Evolutionary conservation across 2,329 filamentous ascomycete species (phyloP).

Genomic region (Teratosphaeria destructans): DNA sequence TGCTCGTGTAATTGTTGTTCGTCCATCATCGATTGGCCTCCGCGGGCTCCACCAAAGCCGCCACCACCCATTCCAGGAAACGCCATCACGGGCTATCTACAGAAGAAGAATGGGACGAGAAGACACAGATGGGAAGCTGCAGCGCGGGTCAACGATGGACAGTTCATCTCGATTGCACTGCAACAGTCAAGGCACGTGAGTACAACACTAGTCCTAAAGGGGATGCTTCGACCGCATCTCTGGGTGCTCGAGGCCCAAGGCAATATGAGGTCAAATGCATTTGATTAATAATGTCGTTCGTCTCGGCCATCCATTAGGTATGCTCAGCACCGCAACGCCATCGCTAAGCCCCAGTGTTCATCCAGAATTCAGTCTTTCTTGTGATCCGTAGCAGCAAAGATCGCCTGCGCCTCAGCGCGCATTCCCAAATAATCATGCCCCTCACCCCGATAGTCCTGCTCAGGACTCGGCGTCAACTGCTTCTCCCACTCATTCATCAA

Average conservation of each 20-base stretch:
- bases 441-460: slow-evolving; percentile 14
- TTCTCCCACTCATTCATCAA: slow-evolving; percentile 90
- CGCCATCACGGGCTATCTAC: slow-evolving; percentile 30
- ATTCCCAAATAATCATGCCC: slow-evolving; percentile 17
- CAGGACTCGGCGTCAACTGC: slow-evolving; percentile 43
- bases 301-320: not conserved
- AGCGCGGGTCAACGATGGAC: not conserved
- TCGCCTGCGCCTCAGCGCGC: slow-evolving; percentile 12
- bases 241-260: not conserved
- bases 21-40: slow-evolving; percentile 12
- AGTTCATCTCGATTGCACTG: not conserved
- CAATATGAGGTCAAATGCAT: not conserved
- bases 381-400: slow-evolving; percentile 4
- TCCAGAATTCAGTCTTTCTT: slow-evolving; percentile 9
- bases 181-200: not conserved
- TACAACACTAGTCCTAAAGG: not conserved
- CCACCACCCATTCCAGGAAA: slow-evolving; percentile 13
- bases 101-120: not conserved
- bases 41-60: slow-evolving; percentile 5
- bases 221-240: not conserved
- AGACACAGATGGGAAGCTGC: not conserved
- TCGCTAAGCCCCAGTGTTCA: not conserved
- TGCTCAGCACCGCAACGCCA: not conserved
- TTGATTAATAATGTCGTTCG: not conserved
- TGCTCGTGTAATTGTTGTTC: slow-evolving; percentile 32